A percentile compares a stretch with the other conserved stretches of the same genome.
Conservation (phyloP, 805 yeast species). For the Yamadazyma philogaea region DNA sequence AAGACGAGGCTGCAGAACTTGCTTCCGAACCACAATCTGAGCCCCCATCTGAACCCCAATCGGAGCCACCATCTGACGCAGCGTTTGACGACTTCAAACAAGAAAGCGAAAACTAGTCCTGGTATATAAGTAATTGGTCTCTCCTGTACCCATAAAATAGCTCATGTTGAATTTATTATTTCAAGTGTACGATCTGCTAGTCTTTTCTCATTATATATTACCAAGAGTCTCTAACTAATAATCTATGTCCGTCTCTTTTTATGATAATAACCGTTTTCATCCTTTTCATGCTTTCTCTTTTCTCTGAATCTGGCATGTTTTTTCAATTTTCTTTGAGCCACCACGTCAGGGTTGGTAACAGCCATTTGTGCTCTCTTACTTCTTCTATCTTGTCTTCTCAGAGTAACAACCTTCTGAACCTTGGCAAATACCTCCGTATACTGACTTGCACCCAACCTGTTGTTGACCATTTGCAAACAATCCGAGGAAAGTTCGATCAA, state of each 20-base stretch:
- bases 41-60: slow-evolving; percentile 6
- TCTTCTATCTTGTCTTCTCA: slow-evolving; percentile 71
- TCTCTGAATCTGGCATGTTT: slow-evolving; percentile 76
- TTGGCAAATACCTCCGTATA: slow-evolving; percentile 59
- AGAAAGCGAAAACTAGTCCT: background rate
- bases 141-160: too few relatives aligned
- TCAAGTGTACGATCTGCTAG: too few relatives aligned
- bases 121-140: background rate
- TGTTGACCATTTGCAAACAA: slow-evolving; percentile 64
- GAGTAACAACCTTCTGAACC: slow-evolving; percentile 58
- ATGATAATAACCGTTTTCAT: slow-evolving; percentile 72
- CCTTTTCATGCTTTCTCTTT: slow-evolving; percentile 70
- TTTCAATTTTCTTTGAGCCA: slow-evolving; percentile 74
- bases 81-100: background rate
- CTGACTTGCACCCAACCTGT: slow-evolving; percentile 66
- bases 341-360: slow-evolving; percentile 72
- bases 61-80: slow-evolving; percentile 12
- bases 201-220: too few relatives aligned
- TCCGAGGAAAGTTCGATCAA: slow-evolving; percentile 55
- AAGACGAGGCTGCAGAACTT: slow-evolving; percentile 1
- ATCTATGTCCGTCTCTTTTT: slow-evolving; percentile 47
- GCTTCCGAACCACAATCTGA: slow-evolving; percentile 7
- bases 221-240: background rate
- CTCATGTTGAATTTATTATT: too few relatives aligned
- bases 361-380: slow-evolving; percentile 74